A percentile compares a stretch with the other conserved stretches of the same genome.
These are phyloP conservation scores for Pleurotus salmoneostramineus DNA, from an alignment of 768 basidiomycete species.

Conservation along the genomic window DNA sequence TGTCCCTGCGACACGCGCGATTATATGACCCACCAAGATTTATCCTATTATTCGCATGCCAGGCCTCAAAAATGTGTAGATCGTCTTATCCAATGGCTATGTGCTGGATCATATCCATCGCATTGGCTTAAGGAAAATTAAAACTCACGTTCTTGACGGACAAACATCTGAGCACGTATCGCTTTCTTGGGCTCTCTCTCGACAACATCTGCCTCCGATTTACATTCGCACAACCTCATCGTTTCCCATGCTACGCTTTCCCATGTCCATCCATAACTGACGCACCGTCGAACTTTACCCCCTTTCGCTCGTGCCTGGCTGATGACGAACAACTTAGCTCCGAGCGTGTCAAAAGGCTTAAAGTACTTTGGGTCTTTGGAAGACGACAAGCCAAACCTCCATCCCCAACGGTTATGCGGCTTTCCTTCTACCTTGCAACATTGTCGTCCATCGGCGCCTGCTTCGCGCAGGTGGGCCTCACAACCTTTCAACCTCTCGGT, in stretches of 20 bases:
- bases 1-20: no score
- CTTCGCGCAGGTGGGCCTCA: neutral
- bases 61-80: no score
- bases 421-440: neutral
- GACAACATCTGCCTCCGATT: no score
- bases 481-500: conserved; percentile 26
- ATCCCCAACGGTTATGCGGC: neutral
- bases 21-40: no score
- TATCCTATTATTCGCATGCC: no score
- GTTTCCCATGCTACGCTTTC: neutral
- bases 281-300: neutral
- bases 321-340: neutral
- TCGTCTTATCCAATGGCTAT: no score
- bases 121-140: no score
- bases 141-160: no score
- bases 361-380: neutral
- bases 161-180: no score
- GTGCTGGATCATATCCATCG: no score
- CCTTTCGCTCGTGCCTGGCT: neutral
- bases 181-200: no score
- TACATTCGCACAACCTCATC: no score
- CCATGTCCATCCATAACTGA: neutral
- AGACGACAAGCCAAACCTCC: neutral
- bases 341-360: neutral
- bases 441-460: neutral